A percentile compares a stretch with the other conserved stretches of the same genome.
Conservation (phyloP, 768 basidiomycete genomes). For the Suillus plorans region DNA sequence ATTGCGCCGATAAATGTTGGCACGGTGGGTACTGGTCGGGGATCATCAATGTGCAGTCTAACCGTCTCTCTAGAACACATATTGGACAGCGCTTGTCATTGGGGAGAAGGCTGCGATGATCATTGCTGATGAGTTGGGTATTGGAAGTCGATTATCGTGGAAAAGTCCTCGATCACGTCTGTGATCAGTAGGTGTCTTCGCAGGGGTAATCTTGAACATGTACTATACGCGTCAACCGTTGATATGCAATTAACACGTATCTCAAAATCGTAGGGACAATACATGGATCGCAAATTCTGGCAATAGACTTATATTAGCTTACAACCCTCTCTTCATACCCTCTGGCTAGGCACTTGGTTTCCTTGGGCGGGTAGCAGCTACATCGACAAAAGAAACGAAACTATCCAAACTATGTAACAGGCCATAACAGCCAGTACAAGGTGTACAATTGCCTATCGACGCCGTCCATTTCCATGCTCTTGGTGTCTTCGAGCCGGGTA, state of each 20-base stretch:
- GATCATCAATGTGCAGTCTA: background rate
- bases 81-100: slow-evolving; percentile 39
- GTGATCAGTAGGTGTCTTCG: background rate
- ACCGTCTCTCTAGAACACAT: slow-evolving; percentile 31
- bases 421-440: too few species aligned
- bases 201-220: background rate
- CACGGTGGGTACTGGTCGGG: slow-evolving; percentile 17
- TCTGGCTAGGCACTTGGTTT: too few species aligned
- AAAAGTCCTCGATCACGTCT: background rate
- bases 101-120: slow-evolving; percentile 59
- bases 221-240: background rate
- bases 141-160: slow-evolving; percentile 4
- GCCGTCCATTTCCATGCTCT: too few species aligned
- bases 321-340: too few species aligned
- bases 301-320: background rate
- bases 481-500: too few species aligned
- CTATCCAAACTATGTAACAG: too few species aligned
- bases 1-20: slow-evolving; percentile 35
- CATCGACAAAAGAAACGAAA: too few species aligned
- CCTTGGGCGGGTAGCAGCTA: too few species aligned
- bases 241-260: background rate
- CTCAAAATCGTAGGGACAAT: background rate
- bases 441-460: too few species aligned
- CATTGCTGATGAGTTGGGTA: slow-evolving; percentile 50
- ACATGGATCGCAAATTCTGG: background rate